Conservation (phyloP, 2,329 filamentous ascomycete genomes). For the Colletotrichum zoysiae region DNA sequence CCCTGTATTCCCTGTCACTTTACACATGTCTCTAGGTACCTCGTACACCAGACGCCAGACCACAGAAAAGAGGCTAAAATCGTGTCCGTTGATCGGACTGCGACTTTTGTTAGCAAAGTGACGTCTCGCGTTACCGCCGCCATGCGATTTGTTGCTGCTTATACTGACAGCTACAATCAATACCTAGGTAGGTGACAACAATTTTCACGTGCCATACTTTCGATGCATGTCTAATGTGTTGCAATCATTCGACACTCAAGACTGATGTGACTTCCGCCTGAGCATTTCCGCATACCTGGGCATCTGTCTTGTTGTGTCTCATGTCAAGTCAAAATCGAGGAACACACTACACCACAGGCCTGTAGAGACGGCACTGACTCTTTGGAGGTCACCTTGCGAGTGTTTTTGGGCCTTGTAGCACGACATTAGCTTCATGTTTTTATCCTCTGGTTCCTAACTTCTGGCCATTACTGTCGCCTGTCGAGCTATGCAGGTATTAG, state of each 20-base stretch:
- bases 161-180: background rate
- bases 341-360: background rate
- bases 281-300: conserved; percentile 3
- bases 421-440: conserved; percentile 14
- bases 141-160: background rate
- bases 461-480: conserved; percentile 30
- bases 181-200: too few relatives aligned
- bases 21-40: conserved; percentile 24
- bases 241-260: background rate
- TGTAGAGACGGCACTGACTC: background rate
- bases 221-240: conserved; percentile 18
- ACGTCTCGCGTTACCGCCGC: background rate
- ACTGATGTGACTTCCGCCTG: background rate
- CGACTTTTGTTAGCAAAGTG: conserved; percentile 2
- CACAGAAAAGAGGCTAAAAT: conserved; percentile 1
- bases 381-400: background rate
- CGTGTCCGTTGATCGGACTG: background rate
- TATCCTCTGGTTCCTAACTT: conserved; percentile 24
- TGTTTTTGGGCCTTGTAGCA: conserved; percentile 4
- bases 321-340: conserved; percentile 2
- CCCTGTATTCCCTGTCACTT: conserved; percentile 33
- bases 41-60: background rate
- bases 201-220: background rate
- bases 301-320: conserved; percentile 14
- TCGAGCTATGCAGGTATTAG: conserved; percentile 38